Evolutionary conservation across 2,329 filamentous ascomycete species (phyloP).

Genomic region (Alternaria tenuissima): DNA sequence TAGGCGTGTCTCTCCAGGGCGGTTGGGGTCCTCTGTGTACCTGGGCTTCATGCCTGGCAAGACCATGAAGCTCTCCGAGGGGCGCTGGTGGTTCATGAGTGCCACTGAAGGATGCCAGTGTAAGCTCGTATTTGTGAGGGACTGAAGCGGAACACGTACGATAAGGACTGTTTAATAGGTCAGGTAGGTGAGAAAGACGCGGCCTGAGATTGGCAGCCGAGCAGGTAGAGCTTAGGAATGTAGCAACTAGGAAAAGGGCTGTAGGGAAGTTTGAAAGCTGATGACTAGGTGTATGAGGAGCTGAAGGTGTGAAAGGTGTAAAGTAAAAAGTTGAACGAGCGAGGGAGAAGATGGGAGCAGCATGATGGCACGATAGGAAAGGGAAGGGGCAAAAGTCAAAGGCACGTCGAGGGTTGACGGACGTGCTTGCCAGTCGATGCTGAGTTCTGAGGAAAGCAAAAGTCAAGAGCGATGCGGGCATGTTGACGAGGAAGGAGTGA

Average conservation of each 20-base stretch:
- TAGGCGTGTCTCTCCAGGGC: constrained; percentile 49
- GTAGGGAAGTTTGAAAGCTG: constrained; percentile 6
- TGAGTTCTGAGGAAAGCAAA: not conserved
- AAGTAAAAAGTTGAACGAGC: not conserved
- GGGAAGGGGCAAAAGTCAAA: not conserved
- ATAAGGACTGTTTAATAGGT: not conserved
- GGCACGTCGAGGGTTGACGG: not conserved
- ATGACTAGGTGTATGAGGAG: not conserved
- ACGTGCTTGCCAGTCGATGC: not conserved
- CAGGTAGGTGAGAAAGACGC: not conserved
- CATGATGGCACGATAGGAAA: not conserved
- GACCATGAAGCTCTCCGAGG: constrained; percentile 46
- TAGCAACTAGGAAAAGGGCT: not conserved
- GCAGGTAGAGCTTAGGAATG: not conserved
- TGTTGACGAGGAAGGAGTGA: not conserved
- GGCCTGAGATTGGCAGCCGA: constrained; percentile 4
- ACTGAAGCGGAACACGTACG: not conserved
- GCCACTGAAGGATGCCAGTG: not conserved
- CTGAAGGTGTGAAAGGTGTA: not conserved
- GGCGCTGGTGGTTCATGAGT: constrained; percentile 51
- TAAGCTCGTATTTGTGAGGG: not conserved
- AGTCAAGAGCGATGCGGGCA: not conserved
- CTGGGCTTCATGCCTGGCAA: constrained; percentile 51
- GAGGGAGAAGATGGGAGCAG: not conserved
- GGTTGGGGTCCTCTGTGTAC: constrained; percentile 44